Evolutionary conservation across 1,284 basidiomycete species (phyloP).

Genomic region (Peniophora sp.): DNA sequence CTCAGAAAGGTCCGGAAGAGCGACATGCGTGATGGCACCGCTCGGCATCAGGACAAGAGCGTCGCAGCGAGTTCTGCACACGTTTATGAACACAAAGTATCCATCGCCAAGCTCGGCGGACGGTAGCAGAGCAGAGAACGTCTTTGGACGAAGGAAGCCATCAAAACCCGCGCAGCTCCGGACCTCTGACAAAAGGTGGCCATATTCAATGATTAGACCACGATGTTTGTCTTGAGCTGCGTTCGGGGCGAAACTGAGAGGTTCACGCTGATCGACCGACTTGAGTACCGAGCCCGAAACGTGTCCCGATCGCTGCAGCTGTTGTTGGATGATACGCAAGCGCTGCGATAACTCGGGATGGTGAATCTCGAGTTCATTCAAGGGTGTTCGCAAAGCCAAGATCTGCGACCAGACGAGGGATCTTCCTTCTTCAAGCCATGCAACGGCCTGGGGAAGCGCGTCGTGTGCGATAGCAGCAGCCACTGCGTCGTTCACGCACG

Average conservation of each 20-base stretch:
- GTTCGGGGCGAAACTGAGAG: neutral
- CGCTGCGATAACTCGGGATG: neutral
- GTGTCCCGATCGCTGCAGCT: neutral
- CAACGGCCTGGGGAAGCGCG: neutral
- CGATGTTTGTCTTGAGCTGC: neutral
- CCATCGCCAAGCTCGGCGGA: neutral
- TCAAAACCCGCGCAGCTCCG: neutral
- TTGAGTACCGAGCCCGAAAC: no score
- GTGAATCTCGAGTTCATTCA: neutral
- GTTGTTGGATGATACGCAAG: neutral
- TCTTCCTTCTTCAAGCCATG: neutral
- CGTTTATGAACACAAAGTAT: neutral
- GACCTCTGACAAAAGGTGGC: neutral
- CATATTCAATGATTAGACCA: neutral
- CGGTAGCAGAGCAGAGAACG: neutral
- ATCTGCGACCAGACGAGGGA: neutral
- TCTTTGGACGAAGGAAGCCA: neutral
- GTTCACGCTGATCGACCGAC: neutral
- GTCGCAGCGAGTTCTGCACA: no score
- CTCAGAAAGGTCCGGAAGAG: no score
- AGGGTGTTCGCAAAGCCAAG: neutral
- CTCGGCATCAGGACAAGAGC: no score
- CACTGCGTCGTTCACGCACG: neutral
- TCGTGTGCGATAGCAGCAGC: neutral
- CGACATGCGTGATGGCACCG: no score